These are phyloP conservation scores for Conticribra guillardii DNA, from an alignment of 108 stramenopile species.

Conservation along the genomic window DNA sequence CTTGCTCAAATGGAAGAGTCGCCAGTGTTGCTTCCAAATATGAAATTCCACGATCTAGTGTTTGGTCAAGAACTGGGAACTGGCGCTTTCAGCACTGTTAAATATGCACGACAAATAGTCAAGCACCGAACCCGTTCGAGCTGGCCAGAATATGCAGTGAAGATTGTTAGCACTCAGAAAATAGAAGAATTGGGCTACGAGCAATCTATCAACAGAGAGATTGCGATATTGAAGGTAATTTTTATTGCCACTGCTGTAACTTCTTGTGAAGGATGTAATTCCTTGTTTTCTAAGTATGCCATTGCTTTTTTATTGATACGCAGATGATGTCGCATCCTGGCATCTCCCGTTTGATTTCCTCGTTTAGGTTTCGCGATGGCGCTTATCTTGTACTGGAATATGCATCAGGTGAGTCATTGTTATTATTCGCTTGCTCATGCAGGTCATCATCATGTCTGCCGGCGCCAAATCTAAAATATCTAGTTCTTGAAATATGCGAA, in stretches of 20 bases:
- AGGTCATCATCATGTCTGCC: too few relatives aligned
- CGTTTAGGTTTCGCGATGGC: slow-evolving; percentile 91
- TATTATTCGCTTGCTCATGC: too few relatives aligned
- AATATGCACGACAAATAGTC: slow-evolving; percentile 90
- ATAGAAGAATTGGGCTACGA: slow-evolving; percentile 87
- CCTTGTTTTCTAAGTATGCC: too few relatives aligned
- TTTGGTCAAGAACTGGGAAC: slow-evolving; percentile 94
- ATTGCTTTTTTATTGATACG: too few relatives aligned
- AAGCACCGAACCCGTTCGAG: slow-evolving; percentile 72
- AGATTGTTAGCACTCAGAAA: slow-evolving; percentile 82
- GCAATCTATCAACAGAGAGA: slow-evolving; percentile 85
- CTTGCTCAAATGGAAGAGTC: slow-evolving; percentile 78
- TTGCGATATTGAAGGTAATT: slow-evolving; percentile 91
- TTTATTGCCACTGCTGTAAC: too few relatives aligned
- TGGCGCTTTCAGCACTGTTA: slow-evolving; percentile 90
- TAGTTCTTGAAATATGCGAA: too few relatives aligned
- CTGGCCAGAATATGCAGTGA: slow-evolving; percentile 98
- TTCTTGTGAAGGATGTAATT: too few relatives aligned
- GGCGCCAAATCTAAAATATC: too few relatives aligned
- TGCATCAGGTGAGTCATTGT: slow-evolving; percentile 85
- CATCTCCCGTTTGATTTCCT: slow-evolving; percentile 89
- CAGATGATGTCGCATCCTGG: slow-evolving; percentile 89
- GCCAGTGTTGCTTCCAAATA: slow-evolving; percentile 81
- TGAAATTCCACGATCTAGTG: slow-evolving; percentile 97
- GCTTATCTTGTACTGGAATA: slow-evolving; percentile 97